Base-by-base conservation (phyloP, 2,329 filamentous ascomycete species). In the Colletotrichum incanum region DNA sequence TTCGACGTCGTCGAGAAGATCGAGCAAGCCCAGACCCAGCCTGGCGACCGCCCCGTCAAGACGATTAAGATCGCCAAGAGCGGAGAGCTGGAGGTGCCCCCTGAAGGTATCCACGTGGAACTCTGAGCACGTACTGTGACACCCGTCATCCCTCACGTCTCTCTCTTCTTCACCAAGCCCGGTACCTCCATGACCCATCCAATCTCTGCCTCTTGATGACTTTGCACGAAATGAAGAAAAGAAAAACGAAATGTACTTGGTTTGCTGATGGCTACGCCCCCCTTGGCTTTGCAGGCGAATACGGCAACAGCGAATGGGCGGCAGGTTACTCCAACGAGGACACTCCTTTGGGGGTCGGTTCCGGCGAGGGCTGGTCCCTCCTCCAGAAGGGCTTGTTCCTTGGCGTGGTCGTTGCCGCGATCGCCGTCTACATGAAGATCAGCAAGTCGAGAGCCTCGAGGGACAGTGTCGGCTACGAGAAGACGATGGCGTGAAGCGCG, bases 31-130 rank as follows among this genome's bases (percentile, higher is more conserved):
- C 83, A 89, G 79, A 96, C 93, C 81, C 83, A 81, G 75, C 77
- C 86, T 55, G 89, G 89, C 77, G 93, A 95, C 86, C 93, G 91
- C 85, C 94, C 94, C 37, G 80, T 82, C 74, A 84, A 91, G 84
- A 80, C 87, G 26, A 87, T 96, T 84, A 95, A 91, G 87, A 94
- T 97, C 80, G 88, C 83, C 82, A 94, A 95, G 89, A 94, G 93
- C 84, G 94, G 94, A 83, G 93, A 96, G 88, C 86, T 96, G 78
- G 89, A 92, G 82, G 92, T 95, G 76, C 93, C 93, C 82, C 87
- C 91, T 87, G 94, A 96, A 96, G 94, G 94, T 96, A 96, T 94
- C 87, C 93, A 95, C 86, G 90, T 92, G 86, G 94, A 96, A 86
- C 93, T 96, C 84, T 96, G 93, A 89, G 86, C 85, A 81, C 76